Base-by-base conservation (phyloP, 768 basidiomycete species). In the Amanita jacksonii region DNA sequence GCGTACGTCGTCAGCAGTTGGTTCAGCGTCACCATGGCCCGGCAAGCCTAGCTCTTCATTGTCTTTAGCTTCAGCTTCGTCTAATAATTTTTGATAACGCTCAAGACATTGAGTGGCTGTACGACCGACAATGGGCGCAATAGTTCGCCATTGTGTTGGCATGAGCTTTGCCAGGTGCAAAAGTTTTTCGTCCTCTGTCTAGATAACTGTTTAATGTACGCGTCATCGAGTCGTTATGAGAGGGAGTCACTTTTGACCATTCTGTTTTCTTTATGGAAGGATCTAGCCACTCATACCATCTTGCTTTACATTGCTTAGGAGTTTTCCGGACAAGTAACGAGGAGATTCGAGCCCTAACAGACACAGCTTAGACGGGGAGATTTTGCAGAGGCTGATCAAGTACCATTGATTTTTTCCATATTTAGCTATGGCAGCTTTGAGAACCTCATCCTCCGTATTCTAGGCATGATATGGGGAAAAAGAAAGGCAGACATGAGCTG, bases 261-360 rank as follows among this genome's bases (percentile, higher is more conserved):
- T 98, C 96, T 13, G 94, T 97, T 72, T 99, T 99, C 66, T 97
- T 97, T 65, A 98, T 99, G 41, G 91, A 93, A 5, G 96, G 96
- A 66, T 99, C 96, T 38, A 98, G 69, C 96, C 96, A 98, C 67
- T 97, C 94, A 58, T 94, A 97, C 94, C 94, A 98, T 31, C 91
- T 85, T 1, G 90, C 90, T 64, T 99, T 99, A 71, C 96, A 99
- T 68, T 99, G 96, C 60, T 99, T 99, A 8, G 96, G 93, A 1
- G 96, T 99, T 65, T 99, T 99, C 52, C 96, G 81, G 27, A 98
- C 96, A 41, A 99, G 78, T 23, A 99, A 72, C 24, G 94, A 98
- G 8, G 92, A 96, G 59, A 99, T 98, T 55, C 94, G 91, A 20
- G 94, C 94, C 93, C 89, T 87, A 37, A 5, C 33, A 33, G n/a